Percentiles rank a stretch among this genome's conserved stretches.
Conservation (phyloP, 305 asterid species). For the Fraxinus angustifolia region DNA sequence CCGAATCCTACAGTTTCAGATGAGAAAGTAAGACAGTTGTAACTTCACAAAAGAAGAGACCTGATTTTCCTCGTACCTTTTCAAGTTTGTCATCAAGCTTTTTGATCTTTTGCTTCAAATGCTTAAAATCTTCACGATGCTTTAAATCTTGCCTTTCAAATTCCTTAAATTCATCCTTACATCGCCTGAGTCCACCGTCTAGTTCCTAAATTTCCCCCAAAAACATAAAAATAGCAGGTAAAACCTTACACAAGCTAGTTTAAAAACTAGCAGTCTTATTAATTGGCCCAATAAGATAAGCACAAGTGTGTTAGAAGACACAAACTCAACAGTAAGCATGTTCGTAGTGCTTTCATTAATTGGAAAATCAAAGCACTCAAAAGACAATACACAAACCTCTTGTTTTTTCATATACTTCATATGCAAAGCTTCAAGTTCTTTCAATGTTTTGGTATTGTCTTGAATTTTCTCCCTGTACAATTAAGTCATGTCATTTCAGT, state of each 20-base stretch:
- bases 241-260: background rate
- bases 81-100: constrained; percentile 74
- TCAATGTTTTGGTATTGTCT: constrained; percentile 55
- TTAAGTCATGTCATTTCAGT: constrained; percentile 9
- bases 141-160: constrained; percentile 92
- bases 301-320: background rate
- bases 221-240: constrained; percentile 3
- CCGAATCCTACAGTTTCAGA: constrained; percentile 53
- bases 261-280: background rate
- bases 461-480: constrained; percentile 75
- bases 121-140: constrained; percentile 76
- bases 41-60: background rate
- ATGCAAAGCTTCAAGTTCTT: constrained; percentile 77
- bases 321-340: background rate
- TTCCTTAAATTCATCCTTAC: constrained; percentile 88
- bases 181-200: constrained; percentile 48
- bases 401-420: constrained; percentile 65
- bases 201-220: constrained; percentile 53
- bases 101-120: constrained; percentile 79
- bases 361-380: background rate
- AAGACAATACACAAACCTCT: constrained; percentile 50
- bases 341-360: background rate
- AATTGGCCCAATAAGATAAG: background rate
- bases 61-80: constrained; percentile 48
- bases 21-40: constrained; percentile 2